Percentiles rank a stretch among this genome's conserved stretches.
Conservation (phyloP, 257 asterid genomes). For the Nicotiana tabacum region DNA sequence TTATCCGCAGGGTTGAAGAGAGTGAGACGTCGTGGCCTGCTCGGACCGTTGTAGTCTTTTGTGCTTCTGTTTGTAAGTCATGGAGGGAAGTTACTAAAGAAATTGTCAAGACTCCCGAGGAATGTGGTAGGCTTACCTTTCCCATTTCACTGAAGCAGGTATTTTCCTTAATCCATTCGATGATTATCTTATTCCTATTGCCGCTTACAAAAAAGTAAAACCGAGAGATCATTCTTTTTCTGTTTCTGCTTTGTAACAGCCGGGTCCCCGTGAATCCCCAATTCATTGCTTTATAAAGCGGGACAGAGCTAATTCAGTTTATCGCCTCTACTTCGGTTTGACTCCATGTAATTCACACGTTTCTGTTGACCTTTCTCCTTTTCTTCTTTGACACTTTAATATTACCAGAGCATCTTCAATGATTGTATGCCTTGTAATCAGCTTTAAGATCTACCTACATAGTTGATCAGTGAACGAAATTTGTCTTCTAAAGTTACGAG, state of each 20-base stretch:
- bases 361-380: background rate
- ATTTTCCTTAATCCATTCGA: background rate
- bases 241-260: slow-evolving; percentile 33
- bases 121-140: slow-evolving; percentile 28
- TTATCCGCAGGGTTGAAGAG: slow-evolving; percentile 24
- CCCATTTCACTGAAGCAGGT: slow-evolving; percentile 33
- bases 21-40: slow-evolving; percentile 28
- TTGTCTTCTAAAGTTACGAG: background rate
- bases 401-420: background rate
- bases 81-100: slow-evolving; percentile 28
- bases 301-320: slow-evolving; percentile 68
- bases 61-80: slow-evolving; percentile 27
- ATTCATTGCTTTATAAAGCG: slow-evolving; percentile 89
- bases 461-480: background rate
- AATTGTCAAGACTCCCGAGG: slow-evolving; percentile 26
- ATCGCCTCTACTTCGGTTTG: slow-evolving; percentile 70
- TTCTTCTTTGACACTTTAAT: background rate
- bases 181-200: background rate
- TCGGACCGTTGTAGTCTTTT: slow-evolving; percentile 19
- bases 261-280: slow-evolving; percentile 91
- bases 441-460: background rate
- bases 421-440: background rate
- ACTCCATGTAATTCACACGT: slow-evolving; percentile 66
- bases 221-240: background rate
- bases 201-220: background rate